These are phyloP conservation scores for Populus nigra DNA, from an alignment of 345 rosid species.

Conservation along the genomic window DNA sequence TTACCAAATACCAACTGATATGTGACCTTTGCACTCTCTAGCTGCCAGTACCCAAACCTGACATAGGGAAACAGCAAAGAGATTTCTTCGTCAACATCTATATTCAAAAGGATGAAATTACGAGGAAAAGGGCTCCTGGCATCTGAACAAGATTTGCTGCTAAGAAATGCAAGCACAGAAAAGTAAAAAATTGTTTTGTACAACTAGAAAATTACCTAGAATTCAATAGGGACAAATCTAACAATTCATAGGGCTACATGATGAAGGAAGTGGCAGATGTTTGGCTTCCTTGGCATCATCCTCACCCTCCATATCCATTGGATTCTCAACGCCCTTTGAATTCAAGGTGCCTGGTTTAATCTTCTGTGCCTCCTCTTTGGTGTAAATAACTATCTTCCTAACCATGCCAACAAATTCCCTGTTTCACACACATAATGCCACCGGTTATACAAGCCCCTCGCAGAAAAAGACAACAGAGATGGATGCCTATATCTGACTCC, in stretches of 20 bases:
- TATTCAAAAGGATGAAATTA: neutral
- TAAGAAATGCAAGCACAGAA: neutral
- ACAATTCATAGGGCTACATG: neutral
- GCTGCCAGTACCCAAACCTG: conserved; percentile 9
- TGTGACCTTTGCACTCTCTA: neutral
- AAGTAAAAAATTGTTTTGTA: neutral
- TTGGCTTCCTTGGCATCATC: conserved; percentile 22
- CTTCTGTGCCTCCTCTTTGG: conserved; percentile 50
- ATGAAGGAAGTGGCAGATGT: neutral
- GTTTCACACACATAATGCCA: neutral
- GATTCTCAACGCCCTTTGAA: conserved; percentile 24
- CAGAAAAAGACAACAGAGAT: neutral
- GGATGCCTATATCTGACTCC: neutral
- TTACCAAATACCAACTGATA: neutral
- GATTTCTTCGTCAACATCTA: neutral
- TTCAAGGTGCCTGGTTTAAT: conserved; percentile 36
- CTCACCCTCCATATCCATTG: neutral
- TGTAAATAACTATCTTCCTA: conserved; percentile 44
- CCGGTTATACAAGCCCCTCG: neutral
- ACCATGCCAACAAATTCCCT: conserved; percentile 64
- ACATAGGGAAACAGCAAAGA: neutral
- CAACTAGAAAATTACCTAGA: conserved; percentile 8
- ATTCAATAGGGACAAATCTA: neutral
- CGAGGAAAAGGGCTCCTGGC: neutral
- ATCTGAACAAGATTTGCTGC: neutral